Conservation (phyloP, 331 rosid genomes). For the Ulmus americana region DNA sequence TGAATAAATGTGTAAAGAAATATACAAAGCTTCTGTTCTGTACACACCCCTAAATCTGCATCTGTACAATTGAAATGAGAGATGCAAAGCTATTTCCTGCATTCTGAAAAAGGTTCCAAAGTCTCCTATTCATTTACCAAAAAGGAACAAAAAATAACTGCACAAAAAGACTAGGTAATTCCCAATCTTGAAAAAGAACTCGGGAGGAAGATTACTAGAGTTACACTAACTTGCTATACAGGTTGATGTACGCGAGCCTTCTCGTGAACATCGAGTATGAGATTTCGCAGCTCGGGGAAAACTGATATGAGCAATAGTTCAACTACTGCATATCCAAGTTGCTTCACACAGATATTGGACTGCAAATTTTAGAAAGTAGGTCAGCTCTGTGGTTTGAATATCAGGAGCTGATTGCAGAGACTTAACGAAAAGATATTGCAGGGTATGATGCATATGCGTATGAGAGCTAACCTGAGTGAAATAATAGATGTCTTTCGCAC, state of each 20-base stretch:
- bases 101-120: conserved; percentile 17
- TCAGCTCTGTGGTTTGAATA: conserved; percentile 15
- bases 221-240: conserved; percentile 25
- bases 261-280: conserved; percentile 54
- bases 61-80: conserved; percentile 38
- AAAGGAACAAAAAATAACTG: conserved; percentile 12
- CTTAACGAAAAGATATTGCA: conserved; percentile 3
- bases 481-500: conserved; percentile 83
- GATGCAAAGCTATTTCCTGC: conserved; percentile 22
- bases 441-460: background rate
- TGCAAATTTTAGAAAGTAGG: conserved; percentile 25
- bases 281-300: conserved; percentile 78
- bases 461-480: conserved; percentile 71
- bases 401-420: background rate
- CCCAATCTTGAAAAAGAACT: conserved; percentile 11
- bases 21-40: conserved; percentile 18
- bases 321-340: conserved; percentile 68
- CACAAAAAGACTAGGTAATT: conserved; percentile 12
- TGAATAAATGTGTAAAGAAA: background rate
- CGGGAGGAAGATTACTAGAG: conserved; percentile 21
- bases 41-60: conserved; percentile 38
- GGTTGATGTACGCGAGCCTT: conserved; percentile 38
- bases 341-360: conserved; percentile 83
- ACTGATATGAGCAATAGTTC: conserved; percentile 63
- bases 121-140: conserved; percentile 21